Percentiles rank a stretch among this genome's conserved stretches.
These are phyloP conservation scores for Paecilomyces sp. DNA, from an alignment of 2,329 filamentous ascomycete species.

Conservation along the genomic window DNA sequence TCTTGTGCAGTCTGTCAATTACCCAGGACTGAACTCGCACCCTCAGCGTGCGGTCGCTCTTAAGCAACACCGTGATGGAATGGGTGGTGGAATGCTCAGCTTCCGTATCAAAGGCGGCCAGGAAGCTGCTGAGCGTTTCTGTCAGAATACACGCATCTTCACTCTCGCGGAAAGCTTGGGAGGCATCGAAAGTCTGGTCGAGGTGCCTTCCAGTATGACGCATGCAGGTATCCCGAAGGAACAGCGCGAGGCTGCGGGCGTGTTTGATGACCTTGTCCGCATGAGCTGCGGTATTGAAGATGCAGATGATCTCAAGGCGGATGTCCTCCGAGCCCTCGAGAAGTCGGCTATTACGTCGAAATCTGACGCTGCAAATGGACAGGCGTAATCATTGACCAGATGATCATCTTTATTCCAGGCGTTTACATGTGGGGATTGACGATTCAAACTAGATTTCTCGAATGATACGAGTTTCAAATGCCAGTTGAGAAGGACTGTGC, in stretches of 20 bases:
- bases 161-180: constrained; percentile 89
- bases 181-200: constrained; percentile 84
- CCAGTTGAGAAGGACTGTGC: background rate
- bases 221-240: constrained; percentile 90
- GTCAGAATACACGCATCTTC: constrained; percentile 80
- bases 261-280: constrained; percentile 89
- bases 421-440: background rate
- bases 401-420: background rate
- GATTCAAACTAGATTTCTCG: background rate
- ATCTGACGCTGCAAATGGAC: constrained; percentile 31
- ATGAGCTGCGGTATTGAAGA: constrained; percentile 95
- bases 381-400: constrained; percentile 6
- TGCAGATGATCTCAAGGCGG: constrained; percentile 69
- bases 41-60: constrained; percentile 75
- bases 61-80: constrained; percentile 86
- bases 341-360: constrained; percentile 56
- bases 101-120: constrained; percentile 89
- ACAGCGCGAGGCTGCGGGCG: constrained; percentile 83
- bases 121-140: constrained; percentile 83
- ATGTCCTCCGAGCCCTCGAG: constrained; percentile 77
- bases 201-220: constrained; percentile 93
- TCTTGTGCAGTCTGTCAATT: constrained; percentile 85
- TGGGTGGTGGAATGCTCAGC: constrained; percentile 95
- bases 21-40: constrained; percentile 84
- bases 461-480: background rate